phyloP scores from a whole-genome alignment of 2,329 filamentous ascomycete species.

The Aspergillus amoenus region DNA sequence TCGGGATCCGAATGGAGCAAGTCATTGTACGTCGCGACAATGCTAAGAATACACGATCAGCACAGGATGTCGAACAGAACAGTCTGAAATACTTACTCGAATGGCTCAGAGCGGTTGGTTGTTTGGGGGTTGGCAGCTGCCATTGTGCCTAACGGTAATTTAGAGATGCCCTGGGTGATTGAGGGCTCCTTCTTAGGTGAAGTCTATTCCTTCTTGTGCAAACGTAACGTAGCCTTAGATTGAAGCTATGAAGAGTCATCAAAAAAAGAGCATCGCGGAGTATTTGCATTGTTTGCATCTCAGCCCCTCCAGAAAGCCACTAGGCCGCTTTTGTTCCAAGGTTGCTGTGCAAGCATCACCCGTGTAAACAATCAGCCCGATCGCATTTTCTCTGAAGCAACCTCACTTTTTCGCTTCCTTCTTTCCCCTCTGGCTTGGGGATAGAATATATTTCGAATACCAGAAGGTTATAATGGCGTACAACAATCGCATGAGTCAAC shows the following conservation, averaged over 20 bases:
- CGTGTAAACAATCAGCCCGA: constrained; percentile 35
- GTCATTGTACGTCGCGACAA: constrained; percentile 65
- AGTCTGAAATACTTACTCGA: constrained; percentile 33
- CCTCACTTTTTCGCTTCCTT: background rate
- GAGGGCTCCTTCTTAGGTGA: constrained; percentile 14
- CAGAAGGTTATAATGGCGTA: constrained; percentile 45
- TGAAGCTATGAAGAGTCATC: constrained; percentile 24
- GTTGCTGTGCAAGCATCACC: constrained; percentile 24
- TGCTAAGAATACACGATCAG: constrained; percentile 41
- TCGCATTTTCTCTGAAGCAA: constrained; percentile 1
- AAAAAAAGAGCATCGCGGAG: constrained; percentile 20
- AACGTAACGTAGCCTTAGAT: background rate
- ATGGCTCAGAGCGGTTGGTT: constrained; percentile 30
- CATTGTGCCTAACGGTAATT: constrained; percentile 25
- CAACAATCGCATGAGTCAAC: constrained; percentile 54
- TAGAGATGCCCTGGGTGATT: background rate
- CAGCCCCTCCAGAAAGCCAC: constrained; percentile 31
- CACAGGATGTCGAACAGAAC: background rate
- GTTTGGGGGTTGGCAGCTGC: constrained; percentile 25
- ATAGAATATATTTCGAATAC: background rate
- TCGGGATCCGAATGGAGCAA: constrained; percentile 71
- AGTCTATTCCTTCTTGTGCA: background rate
- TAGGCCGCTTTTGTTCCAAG: constrained; percentile 26
- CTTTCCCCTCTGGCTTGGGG: background rate
- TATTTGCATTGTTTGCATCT: constrained; percentile 35